A percentile compares a stretch with the other conserved stretches of the same genome.
Conservation (phyloP, 495 filamentous ascomycete species). For the Aspergillus nanangensis region DNA sequence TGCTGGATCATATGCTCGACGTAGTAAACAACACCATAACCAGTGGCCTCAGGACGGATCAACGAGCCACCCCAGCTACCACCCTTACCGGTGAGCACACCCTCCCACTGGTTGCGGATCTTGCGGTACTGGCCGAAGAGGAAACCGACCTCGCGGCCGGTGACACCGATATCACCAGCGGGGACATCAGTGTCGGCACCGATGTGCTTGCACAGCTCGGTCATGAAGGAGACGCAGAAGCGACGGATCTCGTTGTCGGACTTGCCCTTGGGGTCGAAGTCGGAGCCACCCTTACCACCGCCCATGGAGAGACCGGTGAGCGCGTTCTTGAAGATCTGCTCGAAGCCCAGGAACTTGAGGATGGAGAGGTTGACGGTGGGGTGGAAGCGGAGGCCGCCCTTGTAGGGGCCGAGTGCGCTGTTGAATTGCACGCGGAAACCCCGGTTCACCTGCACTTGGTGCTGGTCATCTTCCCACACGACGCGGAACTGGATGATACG, state of each 20-base stretch:
- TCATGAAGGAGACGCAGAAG: slow-evolving; percentile 97
- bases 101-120: slow-evolving; percentile 85
- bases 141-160: slow-evolving; percentile 85
- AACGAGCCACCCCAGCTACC: slow-evolving; percentile 86
- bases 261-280: slow-evolving; percentile 99
- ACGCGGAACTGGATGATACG: slow-evolving; percentile 97
- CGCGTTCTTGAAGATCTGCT: slow-evolving; percentile 99
- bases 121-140: slow-evolving; percentile 95
- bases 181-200: slow-evolving; percentile 95
- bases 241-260: slow-evolving; percentile 94
- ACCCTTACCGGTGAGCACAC: slow-evolving; percentile 94
- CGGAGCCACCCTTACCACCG: slow-evolving; percentile 95
- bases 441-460: slow-evolving; percentile 83
- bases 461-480: slow-evolving; percentile 91
- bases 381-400: slow-evolving; percentile 95
- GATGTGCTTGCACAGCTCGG: slow-evolving; percentile 89
- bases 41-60: slow-evolving; percentile 96
- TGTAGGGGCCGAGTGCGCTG: slow-evolving; percentile 95
- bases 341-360: slow-evolving; percentile 97
- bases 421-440: slow-evolving; percentile 99
- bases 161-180: slow-evolving; percentile 91
- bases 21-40: slow-evolving; percentile 96
- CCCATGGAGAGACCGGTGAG: slow-evolving; percentile 96
- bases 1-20: slow-evolving; percentile 94
- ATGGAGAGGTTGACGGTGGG: slow-evolving; percentile 95